Evolutionary conservation across 768 basidiomycete species (phyloP), one percentile per base, ranked within the genome.

Genomic region (Lyophyllum atratum): DNA sequence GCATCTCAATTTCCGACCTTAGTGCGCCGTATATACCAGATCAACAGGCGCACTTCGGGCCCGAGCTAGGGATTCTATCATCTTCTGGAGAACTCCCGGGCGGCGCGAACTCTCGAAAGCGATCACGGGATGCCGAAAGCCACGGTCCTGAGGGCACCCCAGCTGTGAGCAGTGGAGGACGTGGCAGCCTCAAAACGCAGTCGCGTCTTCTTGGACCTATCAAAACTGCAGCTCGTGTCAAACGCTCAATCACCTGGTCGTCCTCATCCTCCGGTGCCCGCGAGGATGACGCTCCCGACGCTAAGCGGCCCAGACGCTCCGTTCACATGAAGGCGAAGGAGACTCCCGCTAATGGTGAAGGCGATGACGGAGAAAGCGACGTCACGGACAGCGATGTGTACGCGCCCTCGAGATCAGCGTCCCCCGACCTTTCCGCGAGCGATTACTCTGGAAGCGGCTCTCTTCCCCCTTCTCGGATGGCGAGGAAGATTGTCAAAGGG

Each of bases 371-470:
- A 33, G 54, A 60, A 28, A 63, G 60, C 31, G 60, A 64, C 12
- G 54, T 51, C 25, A 55, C 40, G 3, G 65, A 64, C 22, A 62
- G 52, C 19, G 63, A 67, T 47, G 54, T 54, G 9, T 67, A 67
- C 43, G 29, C 56, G 11, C 66, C 66, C n/a, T 67, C 66, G 12
- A 55, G 64, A 9, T 65, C 66, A 8, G 51, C 61, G 15, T 67
- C 66, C 4, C 54, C 60, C 17, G 59, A 58, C 42, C 29, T 19
- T 14, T 61, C 66, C 26, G 26, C 29, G 29, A 65, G 64, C 43
- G 61, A 63, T 17, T 61, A 65, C 37, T 64, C 66, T 12, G 61
- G 60, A 5, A 59, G 58, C 26, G 42, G 19, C 1, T 55, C 54
- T n/a, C 28, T 39, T 31, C 22, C 31, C 3, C 4, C 39, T 19